phyloP scores from a whole-genome alignment of 768 basidiomycete species.

The Mycena floridula region DNA sequence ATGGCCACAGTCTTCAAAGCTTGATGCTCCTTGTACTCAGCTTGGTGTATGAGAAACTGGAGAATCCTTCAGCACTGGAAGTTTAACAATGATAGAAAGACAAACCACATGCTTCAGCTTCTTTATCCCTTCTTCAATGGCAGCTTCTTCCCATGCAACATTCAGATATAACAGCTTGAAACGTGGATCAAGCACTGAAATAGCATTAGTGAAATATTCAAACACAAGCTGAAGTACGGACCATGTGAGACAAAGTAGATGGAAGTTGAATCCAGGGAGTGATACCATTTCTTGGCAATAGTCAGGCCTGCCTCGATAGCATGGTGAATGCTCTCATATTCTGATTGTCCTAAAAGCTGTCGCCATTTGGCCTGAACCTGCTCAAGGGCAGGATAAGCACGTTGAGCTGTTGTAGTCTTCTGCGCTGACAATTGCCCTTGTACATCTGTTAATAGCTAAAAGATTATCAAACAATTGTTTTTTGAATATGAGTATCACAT shows the following conservation, averaged over 20 bases:
- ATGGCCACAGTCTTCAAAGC: too few relatives aligned
- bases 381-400: conserved; percentile 8
- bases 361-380: conserved; percentile 6
- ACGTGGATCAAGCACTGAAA: neutral
- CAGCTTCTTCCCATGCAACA: neutral
- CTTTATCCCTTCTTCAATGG: too few relatives aligned
- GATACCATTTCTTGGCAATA: neutral
- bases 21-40: too few relatives aligned
- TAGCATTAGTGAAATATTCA: neutral
- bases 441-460: conserved; percentile 2
- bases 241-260: neutral
- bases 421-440: conserved; percentile 9
- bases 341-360: neutral
- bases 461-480: neutral
- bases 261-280: neutral
- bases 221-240: neutral
- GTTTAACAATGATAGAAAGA: too few relatives aligned
- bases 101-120: too few relatives aligned
- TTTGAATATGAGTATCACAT: neutral
- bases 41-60: too few relatives aligned
- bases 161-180: neutral
- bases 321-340: neutral
- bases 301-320: neutral
- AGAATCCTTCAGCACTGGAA: too few relatives aligned
- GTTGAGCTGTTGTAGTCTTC: conserved; percentile 3